Conservation (phyloP, 805 yeast genomes). For the Metschnikowia matae region DNA sequence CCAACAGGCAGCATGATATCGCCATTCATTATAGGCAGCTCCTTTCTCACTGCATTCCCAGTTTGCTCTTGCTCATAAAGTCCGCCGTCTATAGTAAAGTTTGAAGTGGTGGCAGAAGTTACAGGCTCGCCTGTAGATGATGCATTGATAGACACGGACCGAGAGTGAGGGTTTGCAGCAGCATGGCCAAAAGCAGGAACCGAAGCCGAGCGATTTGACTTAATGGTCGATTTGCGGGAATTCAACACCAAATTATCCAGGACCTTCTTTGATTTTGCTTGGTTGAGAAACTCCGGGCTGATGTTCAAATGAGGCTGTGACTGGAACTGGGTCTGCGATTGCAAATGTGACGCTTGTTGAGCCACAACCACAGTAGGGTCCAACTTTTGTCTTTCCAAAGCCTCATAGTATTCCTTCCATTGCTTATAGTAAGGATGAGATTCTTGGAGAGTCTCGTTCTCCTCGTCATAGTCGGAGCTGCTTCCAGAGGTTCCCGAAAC, state of each 20-base stretch:
- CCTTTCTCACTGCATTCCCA: too few species aligned
- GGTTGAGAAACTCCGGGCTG: not conserved
- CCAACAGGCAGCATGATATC: too few species aligned
- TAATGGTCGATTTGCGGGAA: constrained; percentile 29
- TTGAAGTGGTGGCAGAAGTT: not conserved
- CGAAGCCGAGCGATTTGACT: constrained; percentile 34
- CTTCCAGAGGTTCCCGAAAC: constrained; percentile 4
- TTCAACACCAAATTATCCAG: constrained; percentile 18
- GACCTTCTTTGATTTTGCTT: not conserved
- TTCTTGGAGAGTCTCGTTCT: constrained; percentile 1
- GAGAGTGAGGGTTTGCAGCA: not conserved
- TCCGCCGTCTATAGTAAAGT: not conserved
- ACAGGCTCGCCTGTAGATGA: not conserved
- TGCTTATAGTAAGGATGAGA: constrained; percentile 32
- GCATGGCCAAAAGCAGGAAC: constrained; percentile 24
- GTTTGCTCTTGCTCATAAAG: too few species aligned
- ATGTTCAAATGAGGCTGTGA: not conserved
- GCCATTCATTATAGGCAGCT: too few species aligned
- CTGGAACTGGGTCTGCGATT: constrained; percentile 4
- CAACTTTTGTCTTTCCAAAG: constrained; percentile 18
- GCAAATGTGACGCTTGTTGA: constrained; percentile 13
- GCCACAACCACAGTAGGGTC: constrained; percentile 10
- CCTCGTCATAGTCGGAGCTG: constrained; percentile 5
- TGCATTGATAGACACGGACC: constrained; percentile 16
- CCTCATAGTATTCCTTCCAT: constrained; percentile 36